Percentiles rank a stretch among this genome's conserved stretches.
phyloP scores from a whole-genome alignment of 139 green algal genomes.

The Ulvella scutata region DNA sequence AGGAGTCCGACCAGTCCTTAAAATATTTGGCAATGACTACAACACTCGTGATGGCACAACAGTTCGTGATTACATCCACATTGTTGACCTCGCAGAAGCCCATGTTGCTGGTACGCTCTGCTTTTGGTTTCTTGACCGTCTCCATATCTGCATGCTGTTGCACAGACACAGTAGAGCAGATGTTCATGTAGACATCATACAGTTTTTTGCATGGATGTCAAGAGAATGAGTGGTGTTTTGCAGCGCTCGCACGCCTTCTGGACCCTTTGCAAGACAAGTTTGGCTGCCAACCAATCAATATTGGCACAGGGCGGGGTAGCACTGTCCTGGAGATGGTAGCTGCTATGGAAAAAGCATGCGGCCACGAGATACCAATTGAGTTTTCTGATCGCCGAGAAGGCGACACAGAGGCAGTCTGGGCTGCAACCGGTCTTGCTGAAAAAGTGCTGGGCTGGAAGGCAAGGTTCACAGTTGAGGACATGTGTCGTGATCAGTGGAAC shows the following conservation, averaged over 20 bases:
- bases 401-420: slow-evolving; percentile 78
- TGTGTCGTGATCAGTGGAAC: slow-evolving; percentile 88
- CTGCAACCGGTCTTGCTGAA: slow-evolving; percentile 67
- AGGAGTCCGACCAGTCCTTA: slow-evolving; percentile 61
- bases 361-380: slow-evolving; percentile 38
- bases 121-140: neutral
- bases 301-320: slow-evolving; percentile 78
- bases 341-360: slow-evolving; percentile 82
- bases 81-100: slow-evolving; percentile 64
- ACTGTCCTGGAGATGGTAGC: slow-evolving; percentile 92
- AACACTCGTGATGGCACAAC: slow-evolving; percentile 69
- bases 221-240: too few relatives aligned
- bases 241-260: neutral
- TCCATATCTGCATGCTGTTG: neutral
- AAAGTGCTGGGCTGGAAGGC: slow-evolving; percentile 82
- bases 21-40: slow-evolving; percentile 93
- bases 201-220: neutral
- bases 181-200: neutral
- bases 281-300: slow-evolving; percentile 76
- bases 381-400: slow-evolving; percentile 36
- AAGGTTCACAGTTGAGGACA: slow-evolving; percentile 70
- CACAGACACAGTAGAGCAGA: neutral
- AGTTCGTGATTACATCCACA: slow-evolving; percentile 97
- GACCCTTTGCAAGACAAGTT: slow-evolving; percentile 6
- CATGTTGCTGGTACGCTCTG: slow-evolving; percentile 7